A percentile compares a stretch with the other conserved stretches of the same genome.
These are phyloP conservation scores for Wickerhamomyces subpelliculosus DNA, from an alignment of 805 yeast species.

Conservation along the genomic window DNA sequence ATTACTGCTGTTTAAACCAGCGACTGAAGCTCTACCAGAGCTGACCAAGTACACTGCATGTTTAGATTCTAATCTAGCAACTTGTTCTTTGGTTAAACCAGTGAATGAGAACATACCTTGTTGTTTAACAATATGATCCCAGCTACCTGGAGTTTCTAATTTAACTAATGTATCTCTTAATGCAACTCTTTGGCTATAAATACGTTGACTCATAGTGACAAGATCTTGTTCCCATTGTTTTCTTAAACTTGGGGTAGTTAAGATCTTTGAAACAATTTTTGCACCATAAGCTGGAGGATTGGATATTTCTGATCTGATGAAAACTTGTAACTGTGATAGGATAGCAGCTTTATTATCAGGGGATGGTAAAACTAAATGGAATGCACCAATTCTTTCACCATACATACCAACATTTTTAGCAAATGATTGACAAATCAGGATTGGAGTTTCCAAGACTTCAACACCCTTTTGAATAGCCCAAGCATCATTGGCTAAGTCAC, in stretches of 20 bases:
- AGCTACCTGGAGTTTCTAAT: slow-evolving; percentile 77
- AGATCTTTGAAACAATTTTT: slow-evolving; percentile 72
- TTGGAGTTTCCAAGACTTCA: slow-evolving; percentile 41
- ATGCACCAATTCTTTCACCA: slow-evolving; percentile 95
- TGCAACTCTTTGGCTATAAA: slow-evolving; percentile 66
- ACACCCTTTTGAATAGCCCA: slow-evolving; percentile 65
- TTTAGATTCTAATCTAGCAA: slow-evolving; percentile 61
- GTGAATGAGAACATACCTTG: slow-evolving; percentile 97
- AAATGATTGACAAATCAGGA: slow-evolving; percentile 86
- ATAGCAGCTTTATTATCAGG: slow-evolving; percentile 47
- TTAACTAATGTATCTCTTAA: slow-evolving; percentile 54
- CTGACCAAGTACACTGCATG: slow-evolving; percentile 78
- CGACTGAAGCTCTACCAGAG: slow-evolving; percentile 88
- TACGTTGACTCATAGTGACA: slow-evolving; percentile 81
- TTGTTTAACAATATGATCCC: slow-evolving; percentile 89
- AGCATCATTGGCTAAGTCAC: slow-evolving; percentile 76
- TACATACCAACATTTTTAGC: slow-evolving; percentile 96
- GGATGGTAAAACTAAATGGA: slow-evolving; percentile 60
- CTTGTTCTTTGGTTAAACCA: slow-evolving; percentile 75
- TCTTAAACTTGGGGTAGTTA: slow-evolving; percentile 59
- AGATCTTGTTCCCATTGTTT: slow-evolving; percentile 81
- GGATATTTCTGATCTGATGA: slow-evolving; percentile 80
- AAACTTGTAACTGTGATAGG: slow-evolving; percentile 64
- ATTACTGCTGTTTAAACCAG: slow-evolving; percentile 81
- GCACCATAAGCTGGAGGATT: slow-evolving; percentile 97